Conservation (phyloP, 2,329 filamentous ascomycete species). For the Diplodia intermedia region DNA sequence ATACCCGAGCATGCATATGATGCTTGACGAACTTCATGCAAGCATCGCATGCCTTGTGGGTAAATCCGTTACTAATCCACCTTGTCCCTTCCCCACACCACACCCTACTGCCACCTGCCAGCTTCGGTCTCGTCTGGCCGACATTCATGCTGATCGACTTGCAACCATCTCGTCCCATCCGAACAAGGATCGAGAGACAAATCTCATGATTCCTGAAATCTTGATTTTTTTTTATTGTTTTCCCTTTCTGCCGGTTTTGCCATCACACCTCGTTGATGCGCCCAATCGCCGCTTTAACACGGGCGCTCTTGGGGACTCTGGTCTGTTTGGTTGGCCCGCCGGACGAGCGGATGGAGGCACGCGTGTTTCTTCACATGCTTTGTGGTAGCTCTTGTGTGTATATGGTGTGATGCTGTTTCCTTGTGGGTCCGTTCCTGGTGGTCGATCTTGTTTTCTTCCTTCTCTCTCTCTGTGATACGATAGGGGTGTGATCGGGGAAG, state of each 20-base stretch:
- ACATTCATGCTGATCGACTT: not conserved
- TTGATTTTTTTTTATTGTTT: not conserved
- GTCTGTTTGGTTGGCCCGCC: not conserved
- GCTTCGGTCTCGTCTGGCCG: not conserved
- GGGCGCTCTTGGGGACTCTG: not conserved
- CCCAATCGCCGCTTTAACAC: not conserved
- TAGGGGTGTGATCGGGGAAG: not conserved
- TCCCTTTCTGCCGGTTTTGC: not conserved
- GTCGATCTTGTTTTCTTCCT: not conserved
- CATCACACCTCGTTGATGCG: not conserved
- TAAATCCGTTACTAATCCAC: not conserved
- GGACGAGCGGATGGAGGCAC: slow-evolving; percentile 1
- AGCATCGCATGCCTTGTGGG: not conserved
- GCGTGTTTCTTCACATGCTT: not conserved
- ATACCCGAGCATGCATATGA: not conserved
- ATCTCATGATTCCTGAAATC: not conserved
- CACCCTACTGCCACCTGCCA: not conserved
- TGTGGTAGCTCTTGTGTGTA: not conserved
- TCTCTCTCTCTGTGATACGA: not conserved
- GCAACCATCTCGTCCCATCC: not conserved
- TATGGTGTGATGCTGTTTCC: not conserved
- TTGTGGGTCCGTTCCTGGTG: not conserved
- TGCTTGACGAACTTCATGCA: not conserved
- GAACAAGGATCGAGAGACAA: not conserved
- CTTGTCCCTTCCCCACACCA: not conserved